Conservation (phyloP, 352 stramenopile genomes). For the Phytophthora sp. region DNA sequence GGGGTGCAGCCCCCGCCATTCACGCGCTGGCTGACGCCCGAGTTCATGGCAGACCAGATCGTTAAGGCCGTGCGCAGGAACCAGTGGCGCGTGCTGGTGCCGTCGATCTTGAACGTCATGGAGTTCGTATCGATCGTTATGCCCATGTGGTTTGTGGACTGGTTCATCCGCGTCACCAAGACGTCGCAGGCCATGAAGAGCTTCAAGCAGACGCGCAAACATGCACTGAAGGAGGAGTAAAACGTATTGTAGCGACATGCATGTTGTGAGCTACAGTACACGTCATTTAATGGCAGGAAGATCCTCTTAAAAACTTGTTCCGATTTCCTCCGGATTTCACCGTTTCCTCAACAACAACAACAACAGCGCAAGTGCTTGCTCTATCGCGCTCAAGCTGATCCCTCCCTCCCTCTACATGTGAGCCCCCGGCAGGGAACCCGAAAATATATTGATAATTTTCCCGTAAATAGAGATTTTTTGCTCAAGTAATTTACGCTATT, state of each 20-base stretch:
- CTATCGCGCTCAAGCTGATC: too few relatives aligned
- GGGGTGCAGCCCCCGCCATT: constrained; percentile 47
- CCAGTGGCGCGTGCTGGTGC: constrained; percentile 50
- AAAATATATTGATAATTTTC: too few relatives aligned
- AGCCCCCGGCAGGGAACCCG: too few relatives aligned
- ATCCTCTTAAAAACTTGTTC: too few relatives aligned
- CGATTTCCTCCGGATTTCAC: too few relatives aligned
- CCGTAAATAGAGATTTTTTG: too few relatives aligned
- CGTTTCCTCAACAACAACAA: too few relatives aligned
- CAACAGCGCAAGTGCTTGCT: too few relatives aligned
- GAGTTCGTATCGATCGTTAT: constrained; percentile 43
- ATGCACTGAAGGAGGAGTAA: constrained; percentile 48
- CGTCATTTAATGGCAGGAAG: too few relatives aligned
- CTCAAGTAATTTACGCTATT: too few relatives aligned
- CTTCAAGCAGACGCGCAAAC: constrained; percentile 58
- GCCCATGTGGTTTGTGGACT: constrained; percentile 49
- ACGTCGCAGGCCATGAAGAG: constrained; percentile 50
- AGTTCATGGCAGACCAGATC: constrained; percentile 52
- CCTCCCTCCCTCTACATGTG: too few relatives aligned
- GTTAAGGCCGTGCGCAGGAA: constrained; percentile 57
- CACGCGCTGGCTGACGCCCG: constrained; percentile 49
- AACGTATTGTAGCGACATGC: not conserved
- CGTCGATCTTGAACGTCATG: constrained; percentile 35
- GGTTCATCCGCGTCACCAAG: constrained; percentile 45
- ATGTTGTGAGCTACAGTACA: too few relatives aligned